A percentile compares a stretch with the other conserved stretches of the same genome.
These are phyloP conservation scores for Corynascus novoguineensis DNA, from an alignment of 495 filamentous ascomycete species.

Conservation along the genomic window DNA sequence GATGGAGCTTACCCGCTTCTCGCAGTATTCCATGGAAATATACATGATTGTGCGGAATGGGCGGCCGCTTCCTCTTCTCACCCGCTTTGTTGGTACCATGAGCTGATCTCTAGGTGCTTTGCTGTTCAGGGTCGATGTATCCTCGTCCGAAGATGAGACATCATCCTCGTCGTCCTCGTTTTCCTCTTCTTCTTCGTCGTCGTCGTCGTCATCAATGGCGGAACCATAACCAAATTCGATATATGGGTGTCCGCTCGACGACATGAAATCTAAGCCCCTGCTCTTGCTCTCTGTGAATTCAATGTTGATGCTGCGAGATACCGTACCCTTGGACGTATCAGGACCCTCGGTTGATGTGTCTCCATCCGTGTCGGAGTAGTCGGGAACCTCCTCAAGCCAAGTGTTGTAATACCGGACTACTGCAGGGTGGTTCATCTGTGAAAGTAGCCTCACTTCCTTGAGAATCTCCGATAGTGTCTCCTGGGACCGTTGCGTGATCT, in stretches of 20 bases:
- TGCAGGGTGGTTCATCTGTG: constrained; percentile 87
- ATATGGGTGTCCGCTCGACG: constrained; percentile 73
- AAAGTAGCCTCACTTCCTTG: constrained; percentile 86
- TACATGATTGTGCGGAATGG: constrained; percentile 42
- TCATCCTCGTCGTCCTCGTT: constrained; percentile 17
- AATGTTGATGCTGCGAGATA: constrained; percentile 42
- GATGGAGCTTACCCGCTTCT: constrained; percentile 62
- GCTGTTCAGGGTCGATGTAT: constrained; percentile 14
- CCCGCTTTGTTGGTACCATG: constrained; percentile 18
- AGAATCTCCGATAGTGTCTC: constrained; percentile 77
- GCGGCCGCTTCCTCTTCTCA: constrained; percentile 30
- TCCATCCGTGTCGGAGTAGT: constrained; percentile 53
- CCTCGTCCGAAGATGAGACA: constrained; percentile 23
- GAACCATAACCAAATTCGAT: constrained; percentile 76
- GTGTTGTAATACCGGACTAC: constrained; percentile 95
- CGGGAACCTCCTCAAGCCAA: constrained; percentile 72
- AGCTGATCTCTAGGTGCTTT: constrained; percentile 11
- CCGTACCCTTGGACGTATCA: constrained; percentile 17
- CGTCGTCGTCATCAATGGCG: constrained; percentile 44
- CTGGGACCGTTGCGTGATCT: constrained; percentile 78
- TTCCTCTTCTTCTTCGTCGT: constrained; percentile 30
- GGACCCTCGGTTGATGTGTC: constrained; percentile 54
- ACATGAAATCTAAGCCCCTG: constrained; percentile 88
- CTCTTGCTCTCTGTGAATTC: constrained; percentile 65
- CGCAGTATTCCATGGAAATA: constrained; percentile 89